A percentile compares a stretch with the other conserved stretches of the same genome.
Evolutionary conservation across 2,329 filamentous ascomycete species (phyloP).

Genomic region (Scolecobasidium constrictum): DNA sequence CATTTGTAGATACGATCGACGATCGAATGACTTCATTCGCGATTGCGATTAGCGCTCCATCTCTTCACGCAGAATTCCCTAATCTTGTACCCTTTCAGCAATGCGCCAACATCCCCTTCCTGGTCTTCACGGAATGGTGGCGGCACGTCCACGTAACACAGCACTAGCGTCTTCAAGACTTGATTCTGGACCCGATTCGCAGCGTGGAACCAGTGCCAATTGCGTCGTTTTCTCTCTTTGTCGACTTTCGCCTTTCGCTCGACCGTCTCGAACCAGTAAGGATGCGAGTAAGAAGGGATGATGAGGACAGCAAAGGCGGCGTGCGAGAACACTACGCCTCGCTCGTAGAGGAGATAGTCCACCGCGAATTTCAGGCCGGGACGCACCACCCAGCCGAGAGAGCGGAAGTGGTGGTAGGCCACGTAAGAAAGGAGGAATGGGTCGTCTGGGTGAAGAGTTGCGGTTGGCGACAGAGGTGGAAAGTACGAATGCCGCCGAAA

Average conservation of each 20-base stretch:
- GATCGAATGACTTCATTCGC: constrained; percentile 31
- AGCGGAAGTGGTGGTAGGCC: constrained; percentile 93
- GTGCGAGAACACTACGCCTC: constrained; percentile 87
- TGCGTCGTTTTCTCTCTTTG: constrained; percentile 14
- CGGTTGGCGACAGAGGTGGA: constrained; percentile 37
- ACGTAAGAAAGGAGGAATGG: constrained; percentile 78
- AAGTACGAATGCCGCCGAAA: constrained; percentile 63
- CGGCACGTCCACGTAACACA: constrained; percentile 88
- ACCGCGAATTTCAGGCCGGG: constrained; percentile 90
- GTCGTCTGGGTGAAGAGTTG: constrained; percentile 13
- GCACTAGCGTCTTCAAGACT: constrained; percentile 78
- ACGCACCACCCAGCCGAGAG: constrained; percentile 87
- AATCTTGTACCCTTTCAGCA: constrained; percentile 62
- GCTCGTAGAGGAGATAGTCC: constrained; percentile 88
- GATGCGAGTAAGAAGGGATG: constrained; percentile 67
- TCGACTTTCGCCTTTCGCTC: constrained; percentile 33
- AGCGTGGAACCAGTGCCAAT: constrained; percentile 80
- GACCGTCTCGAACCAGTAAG: constrained; percentile 51
- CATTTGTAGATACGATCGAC: no score
- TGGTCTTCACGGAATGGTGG: constrained; percentile 42
- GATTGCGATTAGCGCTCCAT: constrained; percentile 74
- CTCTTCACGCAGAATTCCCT: constrained; percentile 71
- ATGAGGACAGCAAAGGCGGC: constrained; percentile 86
- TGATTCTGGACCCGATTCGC: constrained; percentile 83
- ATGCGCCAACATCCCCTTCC: constrained; percentile 45